These are phyloP conservation scores for Dianthus caryophyllus DNA, from an alignment of 148 eudicot species.

Conservation along the genomic window DNA sequence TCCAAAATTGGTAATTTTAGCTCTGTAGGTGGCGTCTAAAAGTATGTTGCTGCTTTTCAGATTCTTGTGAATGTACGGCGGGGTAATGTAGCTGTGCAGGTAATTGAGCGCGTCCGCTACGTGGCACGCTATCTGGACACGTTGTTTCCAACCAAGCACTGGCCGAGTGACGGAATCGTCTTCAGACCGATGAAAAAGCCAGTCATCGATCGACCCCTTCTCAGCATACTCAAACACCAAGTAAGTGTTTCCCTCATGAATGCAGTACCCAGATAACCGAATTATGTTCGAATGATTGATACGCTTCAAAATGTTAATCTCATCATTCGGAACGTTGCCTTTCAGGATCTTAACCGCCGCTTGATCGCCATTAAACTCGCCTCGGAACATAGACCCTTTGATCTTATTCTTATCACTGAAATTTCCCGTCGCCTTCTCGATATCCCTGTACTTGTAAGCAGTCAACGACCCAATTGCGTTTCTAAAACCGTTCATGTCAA, in stretches of 20 bases:
- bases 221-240: constrained; percentile 72
- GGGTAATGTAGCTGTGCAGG: constrained; percentile 66
- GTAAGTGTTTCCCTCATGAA: constrained; percentile 61
- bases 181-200: constrained; percentile 32
- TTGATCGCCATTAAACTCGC: constrained; percentile 55
- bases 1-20: constrained; percentile 66
- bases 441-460: constrained; percentile 45
- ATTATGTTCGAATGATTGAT: constrained; percentile 69
- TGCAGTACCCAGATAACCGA: constrained; percentile 64
- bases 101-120: constrained; percentile 65
- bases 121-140: constrained; percentile 65
- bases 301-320: constrained; percentile 55
- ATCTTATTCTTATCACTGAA: constrained; percentile 48
- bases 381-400: constrained; percentile 55
- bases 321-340: constrained; percentile 53
- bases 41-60: constrained; percentile 64
- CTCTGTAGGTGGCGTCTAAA: constrained; percentile 44
- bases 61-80: constrained; percentile 83
- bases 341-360: constrained; percentile 66
- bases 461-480: constrained; percentile 55
- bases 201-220: constrained; percentile 52
- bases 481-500: constrained; percentile 43
- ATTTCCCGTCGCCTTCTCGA: constrained; percentile 47
- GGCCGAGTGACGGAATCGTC: constrained; percentile 13
- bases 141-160: constrained; percentile 59